Evolutionary conservation across 345 rosid genomes (phyloP), one percentile per base, ranked within the genome.

Genomic region (Hibiscus syriacus): DNA sequence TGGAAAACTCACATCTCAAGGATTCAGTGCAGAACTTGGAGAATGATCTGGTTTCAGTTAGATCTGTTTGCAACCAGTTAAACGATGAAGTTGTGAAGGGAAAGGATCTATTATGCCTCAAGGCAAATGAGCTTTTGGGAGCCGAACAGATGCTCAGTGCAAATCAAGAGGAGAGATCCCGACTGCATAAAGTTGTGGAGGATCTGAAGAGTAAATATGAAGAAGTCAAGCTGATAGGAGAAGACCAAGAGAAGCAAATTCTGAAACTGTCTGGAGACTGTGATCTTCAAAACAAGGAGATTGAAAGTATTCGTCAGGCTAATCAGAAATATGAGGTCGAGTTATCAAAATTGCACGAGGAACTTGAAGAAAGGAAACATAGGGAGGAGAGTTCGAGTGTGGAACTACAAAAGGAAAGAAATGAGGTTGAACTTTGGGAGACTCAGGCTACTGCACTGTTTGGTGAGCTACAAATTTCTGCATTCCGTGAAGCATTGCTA

Each of bases 191-290:
- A 55, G 66, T 59, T 66, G 65, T 92, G 76, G 85, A 85, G 69
- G 83, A 77, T 67, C 70, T 92, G 76, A 79, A 82, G 72, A 73
- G 79, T 67, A 82, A 83, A 82, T 84, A 81, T 80, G 81, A 79
- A 67, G 90, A 85, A 69, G 61, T 76, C 72, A 83, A 82, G 73
- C 26, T 65, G 45, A 72, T 71, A 55, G 76, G 63, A 71, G 83
- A 85, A 72, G 80, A 83, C 46, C 85, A 75, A 60, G 81, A 75
- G 71, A 83, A 69, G 74, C 80, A 80, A 73, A 69, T 86, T 66
- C 56, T 69, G 74, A 80, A 83, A 70, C 81, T 92, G 14, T 80
- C 78, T 63, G 80, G 70, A 70, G 90, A 85, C 60, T 74, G 45
- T 72, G 81, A 82, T 55, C 77, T 74, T 77, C 83, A 78, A 74